Evolutionary conservation across 345 rosid species (phyloP).

Genomic region (Eucalyptus decipiens): DNA sequence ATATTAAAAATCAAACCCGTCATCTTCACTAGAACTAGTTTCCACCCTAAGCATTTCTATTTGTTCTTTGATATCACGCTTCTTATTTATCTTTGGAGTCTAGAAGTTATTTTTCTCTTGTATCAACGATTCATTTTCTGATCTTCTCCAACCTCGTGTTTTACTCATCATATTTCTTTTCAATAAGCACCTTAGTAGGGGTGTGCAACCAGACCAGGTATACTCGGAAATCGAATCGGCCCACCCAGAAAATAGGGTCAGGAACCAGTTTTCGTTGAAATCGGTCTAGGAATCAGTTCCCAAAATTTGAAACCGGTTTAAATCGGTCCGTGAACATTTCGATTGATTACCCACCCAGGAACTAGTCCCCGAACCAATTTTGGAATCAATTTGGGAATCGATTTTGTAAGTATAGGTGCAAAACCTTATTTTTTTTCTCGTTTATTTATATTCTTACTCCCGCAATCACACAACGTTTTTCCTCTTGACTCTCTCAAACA

Average conservation of each 20-base stretch:
- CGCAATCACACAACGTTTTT: rapidly evolving
- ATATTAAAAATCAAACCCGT: background rate
- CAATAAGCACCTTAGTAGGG: background rate
- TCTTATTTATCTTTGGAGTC: background rate
- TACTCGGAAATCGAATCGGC: rapidly evolving
- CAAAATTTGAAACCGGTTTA: too few relatives aligned
- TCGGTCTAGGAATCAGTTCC: rapidly evolving
- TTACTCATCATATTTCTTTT: background rate
- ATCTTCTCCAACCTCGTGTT: background rate
- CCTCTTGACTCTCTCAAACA: too few relatives aligned
- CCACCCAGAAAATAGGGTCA: too few relatives aligned
- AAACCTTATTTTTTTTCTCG: too few relatives aligned
- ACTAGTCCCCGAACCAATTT: rapidly evolving
- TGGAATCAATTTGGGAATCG: too few relatives aligned
- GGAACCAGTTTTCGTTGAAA: rapidly evolving
- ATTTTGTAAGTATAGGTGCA: too few relatives aligned
- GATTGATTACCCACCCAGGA: rapidly evolving
- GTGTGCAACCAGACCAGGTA: too few relatives aligned
- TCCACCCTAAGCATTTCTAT: background rate
- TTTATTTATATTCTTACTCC: too few relatives aligned
- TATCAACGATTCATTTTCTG: background rate
- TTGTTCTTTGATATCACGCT: background rate
- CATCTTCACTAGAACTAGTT: background rate
- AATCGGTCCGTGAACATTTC: rapidly evolving
- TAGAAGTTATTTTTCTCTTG: background rate